Evolutionary conservation across 2,329 filamentous ascomycete species (phyloP).

Genomic region (Fusarium camptoceras): DNA sequence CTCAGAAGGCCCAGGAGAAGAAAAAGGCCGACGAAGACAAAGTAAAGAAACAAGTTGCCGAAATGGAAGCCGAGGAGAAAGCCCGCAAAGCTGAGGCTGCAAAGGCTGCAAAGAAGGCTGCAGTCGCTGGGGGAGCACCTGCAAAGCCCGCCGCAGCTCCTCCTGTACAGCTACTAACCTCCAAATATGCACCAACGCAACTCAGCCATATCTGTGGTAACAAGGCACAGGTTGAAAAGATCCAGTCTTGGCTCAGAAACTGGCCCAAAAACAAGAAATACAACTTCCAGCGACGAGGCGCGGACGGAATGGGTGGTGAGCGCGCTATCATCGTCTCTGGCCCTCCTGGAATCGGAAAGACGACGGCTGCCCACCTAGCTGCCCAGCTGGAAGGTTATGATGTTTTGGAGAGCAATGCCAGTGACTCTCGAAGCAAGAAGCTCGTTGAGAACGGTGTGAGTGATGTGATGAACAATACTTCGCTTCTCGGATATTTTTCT

Average conservation of each 20-base stretch:
- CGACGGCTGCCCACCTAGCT: conserved; percentile 93
- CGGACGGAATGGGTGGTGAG: conserved; percentile 84
- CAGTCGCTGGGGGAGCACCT: conserved; percentile 43
- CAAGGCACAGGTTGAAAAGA: conserved; percentile 87
- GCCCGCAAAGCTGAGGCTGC: conserved; percentile 63
- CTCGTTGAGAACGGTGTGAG: conserved; percentile 89
- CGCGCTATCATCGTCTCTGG: conserved; percentile 96
- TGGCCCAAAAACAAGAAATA: conserved; percentile 84
- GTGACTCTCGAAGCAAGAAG: conserved; percentile 95
- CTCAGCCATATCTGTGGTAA: conserved; percentile 95
- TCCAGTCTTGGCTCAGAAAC: conserved; percentile 86
- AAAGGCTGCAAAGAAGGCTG: conserved; percentile 60
- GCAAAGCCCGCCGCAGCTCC: conserved; percentile 55
- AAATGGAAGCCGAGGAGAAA: conserved; percentile 87
- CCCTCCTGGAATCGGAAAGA: conserved; percentile 96
- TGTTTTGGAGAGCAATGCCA: conserved; percentile 94
- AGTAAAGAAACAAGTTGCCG: conserved; percentile 80
- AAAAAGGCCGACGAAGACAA: conserved; percentile 86
- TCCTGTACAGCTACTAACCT: conserved; percentile 84
- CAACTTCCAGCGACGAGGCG: conserved; percentile 83
- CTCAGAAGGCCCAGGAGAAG: conserved; percentile 86
- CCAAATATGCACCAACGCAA: conserved; percentile 90
- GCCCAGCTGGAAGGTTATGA: conserved; percentile 95
- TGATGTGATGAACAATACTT: conserved; percentile 94
- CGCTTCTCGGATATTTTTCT: conserved; percentile 89